Base-by-base conservation (phyloP, 2,329 filamentous ascomycete species). In the Trichoderma lentiforme region DNA sequence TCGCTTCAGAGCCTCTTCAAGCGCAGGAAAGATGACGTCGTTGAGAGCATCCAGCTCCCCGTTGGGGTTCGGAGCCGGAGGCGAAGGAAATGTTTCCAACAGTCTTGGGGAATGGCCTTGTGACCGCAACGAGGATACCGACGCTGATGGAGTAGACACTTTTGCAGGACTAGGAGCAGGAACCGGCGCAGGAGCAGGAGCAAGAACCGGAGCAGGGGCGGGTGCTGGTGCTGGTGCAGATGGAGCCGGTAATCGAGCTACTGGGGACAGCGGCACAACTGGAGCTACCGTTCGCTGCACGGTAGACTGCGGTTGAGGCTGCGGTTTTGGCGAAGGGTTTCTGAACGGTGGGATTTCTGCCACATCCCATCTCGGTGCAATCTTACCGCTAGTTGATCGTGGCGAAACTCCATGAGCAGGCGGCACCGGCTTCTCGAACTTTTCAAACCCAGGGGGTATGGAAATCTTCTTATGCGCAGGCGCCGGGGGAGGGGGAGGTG, bases 1-100 rank as follows among this genome's bases (percentile, higher is more conserved):
- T 66, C 96, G 89, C 80, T 94, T 93, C 24, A 98, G 89, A 8
- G 96, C 94, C 75, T 96, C 93, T 81, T 97, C 94, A 2, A 99
- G 87, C 2, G 96, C 95, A 0, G 96, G 96, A 74, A 98, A 91
- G 47, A 99, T 93, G 65, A 99, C 95, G 76, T 95, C 93, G 78
- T 92, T 93, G 1, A 98, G 87, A 2, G 95, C 94, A 68, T 97
- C 96, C 26, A 97, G 87, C 72, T 97, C 92, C 14, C 88, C 90
- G 71, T 89, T 88, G 28, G 88, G 82, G 73, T 88, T 89, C 2
- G 86, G 78, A 0, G 89, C 87, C 1, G 88, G 85, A 7, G 86
- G 86, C 28, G 86, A 84, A 4, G 89, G 89, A 76, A 90, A 90
- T 18, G 74, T 75, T 14, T 83, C 82, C 1, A 78, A 76, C 15